Evolutionary conservation across 2,329 filamentous ascomycete species (phyloP).

Genomic region (Curvularia sp.): DNA sequence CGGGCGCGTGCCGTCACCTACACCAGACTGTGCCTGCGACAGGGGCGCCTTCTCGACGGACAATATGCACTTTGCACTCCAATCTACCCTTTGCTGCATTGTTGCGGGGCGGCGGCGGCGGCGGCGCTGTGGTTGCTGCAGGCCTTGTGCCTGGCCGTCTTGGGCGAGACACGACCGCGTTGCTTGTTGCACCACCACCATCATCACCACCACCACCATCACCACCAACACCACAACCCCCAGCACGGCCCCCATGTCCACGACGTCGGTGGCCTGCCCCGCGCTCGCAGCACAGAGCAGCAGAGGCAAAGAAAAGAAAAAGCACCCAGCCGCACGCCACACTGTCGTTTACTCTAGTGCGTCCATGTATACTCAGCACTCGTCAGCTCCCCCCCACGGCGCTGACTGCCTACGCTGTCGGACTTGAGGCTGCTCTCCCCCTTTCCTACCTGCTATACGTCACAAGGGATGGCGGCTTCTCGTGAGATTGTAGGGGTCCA

Average conservation of each 20-base stretch:
- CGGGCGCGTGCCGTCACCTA: slow-evolving; percentile 15
- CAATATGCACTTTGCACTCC: slow-evolving; percentile 15
- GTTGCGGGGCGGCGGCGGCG: slow-evolving; percentile 8
- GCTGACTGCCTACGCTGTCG: slow-evolving; percentile 7
- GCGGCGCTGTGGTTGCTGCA: background rate
- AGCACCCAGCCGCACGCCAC: slow-evolving; percentile 17
- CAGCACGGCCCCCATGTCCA: background rate
- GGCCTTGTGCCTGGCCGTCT: slow-evolving; percentile 2
- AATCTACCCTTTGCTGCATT: slow-evolving; percentile 8
- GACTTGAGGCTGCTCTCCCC: background rate
- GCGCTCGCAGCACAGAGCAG: slow-evolving; percentile 17
- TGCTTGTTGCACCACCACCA: background rate
- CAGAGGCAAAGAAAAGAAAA: slow-evolving; percentile 11
- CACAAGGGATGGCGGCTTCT: slow-evolving; percentile 20
- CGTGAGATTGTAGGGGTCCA: slow-evolving; percentile 17
- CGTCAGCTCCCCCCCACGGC: slow-evolving; percentile 16
- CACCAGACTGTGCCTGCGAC: slow-evolving; percentile 15
- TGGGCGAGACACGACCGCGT: background rate
- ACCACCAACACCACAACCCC: background rate
- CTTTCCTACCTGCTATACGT: background rate
- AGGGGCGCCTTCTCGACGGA: slow-evolving; percentile 23
- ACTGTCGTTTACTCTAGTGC: background rate
- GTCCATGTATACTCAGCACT: slow-evolving; percentile 14
- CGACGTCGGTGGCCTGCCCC: slow-evolving; percentile 5
- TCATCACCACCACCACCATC: background rate